Percentiles rank a stretch among this genome's conserved stretches.
Evolutionary conservation across 208 protist species (phyloP).

Genomic region (Acanthamoeba lenticulata): DNA sequence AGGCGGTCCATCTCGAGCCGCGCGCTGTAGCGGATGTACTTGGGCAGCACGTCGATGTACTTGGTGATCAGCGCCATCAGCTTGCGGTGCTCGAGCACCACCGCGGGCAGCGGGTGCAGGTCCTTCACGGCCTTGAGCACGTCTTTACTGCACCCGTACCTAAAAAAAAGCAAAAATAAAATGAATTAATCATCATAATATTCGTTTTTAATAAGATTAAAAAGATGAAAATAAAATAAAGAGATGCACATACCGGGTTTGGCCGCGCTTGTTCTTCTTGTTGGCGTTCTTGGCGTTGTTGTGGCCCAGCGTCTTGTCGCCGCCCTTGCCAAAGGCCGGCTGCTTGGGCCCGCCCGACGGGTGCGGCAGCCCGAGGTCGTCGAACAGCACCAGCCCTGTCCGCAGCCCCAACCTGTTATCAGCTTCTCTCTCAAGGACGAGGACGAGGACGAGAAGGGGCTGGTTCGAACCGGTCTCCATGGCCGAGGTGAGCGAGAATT

Average conservation of each 20-base stretch:
- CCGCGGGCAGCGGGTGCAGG: conserved; percentile 7
- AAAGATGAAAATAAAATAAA: too few species aligned
- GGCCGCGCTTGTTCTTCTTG: background rate
- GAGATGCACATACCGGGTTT: background rate
- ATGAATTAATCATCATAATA: background rate
- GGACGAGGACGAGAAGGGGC: background rate
- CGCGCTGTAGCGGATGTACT: conserved; percentile 32
- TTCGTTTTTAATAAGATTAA: background rate
- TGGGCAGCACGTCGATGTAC: conserved; percentile 66
- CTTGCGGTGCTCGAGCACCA: conserved; percentile 63
- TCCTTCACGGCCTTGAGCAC: conserved; percentile 30
- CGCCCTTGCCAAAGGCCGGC: background rate
- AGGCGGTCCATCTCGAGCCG: background rate
- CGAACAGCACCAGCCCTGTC: conserved; percentile 20
- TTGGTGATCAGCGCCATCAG: conserved; percentile 41
- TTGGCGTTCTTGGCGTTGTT: conserved; percentile 39
- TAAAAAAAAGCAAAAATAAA: too few species aligned
- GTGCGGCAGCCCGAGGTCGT: conserved; percentile 12
- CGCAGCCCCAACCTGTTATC: too few species aligned
- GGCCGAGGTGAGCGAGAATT: conserved; percentile 38
- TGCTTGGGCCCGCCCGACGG: background rate
- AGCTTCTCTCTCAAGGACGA: too few species aligned
- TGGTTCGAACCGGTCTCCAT: background rate
- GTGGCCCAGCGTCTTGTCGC: conserved; percentile 15
- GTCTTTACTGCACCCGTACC: background rate